Base-by-base conservation (phyloP, 176 grass and related monocot genomes). In the Aegilops longissima region DNA sequence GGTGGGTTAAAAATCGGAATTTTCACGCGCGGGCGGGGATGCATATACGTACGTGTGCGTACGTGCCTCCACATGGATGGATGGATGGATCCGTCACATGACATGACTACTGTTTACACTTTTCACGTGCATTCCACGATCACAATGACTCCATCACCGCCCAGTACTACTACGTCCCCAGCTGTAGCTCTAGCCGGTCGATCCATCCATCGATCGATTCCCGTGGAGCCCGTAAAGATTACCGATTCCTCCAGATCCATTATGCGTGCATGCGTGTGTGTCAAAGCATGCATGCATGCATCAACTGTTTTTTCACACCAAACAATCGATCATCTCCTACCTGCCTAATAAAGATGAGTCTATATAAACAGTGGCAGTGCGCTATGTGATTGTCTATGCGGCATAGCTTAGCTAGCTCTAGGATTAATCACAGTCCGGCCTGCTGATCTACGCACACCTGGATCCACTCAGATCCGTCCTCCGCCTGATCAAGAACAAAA, bases 51-150 rank as follows among this genome's bases (percentile, higher is more conserved):
- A 66, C 59, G 21, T 25, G 21, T 25, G 8, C 12, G 13, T 47
- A 31, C 59, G 1, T 47, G 6, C n/a, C 12, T 10, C 2, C 36
- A 20, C 25, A 25, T 25, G 25, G 30, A 45, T 17, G 52, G 23
- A 66, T 66, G 27, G 64, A 18, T 34, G 29, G 30, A 14, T 68
- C 66, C 30, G 66, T 79, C 61, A 85, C 47, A 65, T 63, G 39
- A 34, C 66, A 71, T 40, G 14, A 42, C n/a, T 61, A 73, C 23
- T 62, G 54, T 86, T 70, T 58, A 70, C 75, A 79, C 68, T 87
- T 87, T 75, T 87, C 78, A 87, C 68, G 85, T 81, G 85, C 30
- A 68, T 33, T 67, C 66, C 25, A 18, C 25, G 0, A 30, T 13
- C 14, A 31, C 54, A 21, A 58, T 58, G 18, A 21, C 54, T 58